phyloP scores from a whole-genome alignment of 805 yeast species.

The Kodamaea nitidulidarum region DNA sequence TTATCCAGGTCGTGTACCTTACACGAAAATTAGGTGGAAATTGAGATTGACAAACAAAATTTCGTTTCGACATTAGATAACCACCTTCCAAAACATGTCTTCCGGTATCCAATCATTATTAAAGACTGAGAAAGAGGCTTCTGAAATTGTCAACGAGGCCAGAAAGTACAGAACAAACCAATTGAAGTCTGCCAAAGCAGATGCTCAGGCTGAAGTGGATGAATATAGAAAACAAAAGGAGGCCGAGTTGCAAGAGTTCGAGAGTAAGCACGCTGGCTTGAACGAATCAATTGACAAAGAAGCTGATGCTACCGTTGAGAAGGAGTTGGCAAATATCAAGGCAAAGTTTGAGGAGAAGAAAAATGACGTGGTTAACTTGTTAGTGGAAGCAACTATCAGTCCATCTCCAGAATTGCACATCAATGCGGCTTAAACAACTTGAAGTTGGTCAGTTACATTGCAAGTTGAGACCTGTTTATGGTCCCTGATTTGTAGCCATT shows the following conservation, averaged over 20 bases:
- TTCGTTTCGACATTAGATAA: conserved; percentile 1
- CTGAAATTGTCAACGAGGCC: conserved; percentile 88
- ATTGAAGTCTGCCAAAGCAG: conserved; percentile 89
- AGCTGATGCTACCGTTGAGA: conserved; percentile 70
- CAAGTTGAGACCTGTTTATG: neutral
- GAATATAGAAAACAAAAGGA: conserved; percentile 84
- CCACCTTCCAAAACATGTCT: conserved; percentile 16
- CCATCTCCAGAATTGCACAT: conserved; percentile 83
- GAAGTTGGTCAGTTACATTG: neutral
- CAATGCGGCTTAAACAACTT: conserved; percentile 46
- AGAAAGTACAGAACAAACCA: conserved; percentile 85
- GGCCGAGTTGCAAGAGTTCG: conserved; percentile 68
- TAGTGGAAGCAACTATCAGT: conserved; percentile 72
- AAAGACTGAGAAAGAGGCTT: conserved; percentile 95
- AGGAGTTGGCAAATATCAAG: conserved; percentile 67
- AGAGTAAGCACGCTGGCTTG: conserved; percentile 67
- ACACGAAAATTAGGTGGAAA: conserved; percentile 1
- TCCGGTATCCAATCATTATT: conserved; percentile 29
- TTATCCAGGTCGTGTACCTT: conserved; percentile 6
- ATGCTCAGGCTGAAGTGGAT: conserved; percentile 86
- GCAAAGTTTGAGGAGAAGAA: conserved; percentile 61
- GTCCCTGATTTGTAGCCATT: neutral
- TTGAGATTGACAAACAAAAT: conserved; percentile 1
- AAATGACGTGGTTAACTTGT: conserved; percentile 62
- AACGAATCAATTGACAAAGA: conserved; percentile 74